Percentiles rank a stretch among this genome's conserved stretches.
Evolutionary conservation across 2,329 filamentous ascomycete species (phyloP).

Genomic region (Samsoniella hepiali): DNA sequence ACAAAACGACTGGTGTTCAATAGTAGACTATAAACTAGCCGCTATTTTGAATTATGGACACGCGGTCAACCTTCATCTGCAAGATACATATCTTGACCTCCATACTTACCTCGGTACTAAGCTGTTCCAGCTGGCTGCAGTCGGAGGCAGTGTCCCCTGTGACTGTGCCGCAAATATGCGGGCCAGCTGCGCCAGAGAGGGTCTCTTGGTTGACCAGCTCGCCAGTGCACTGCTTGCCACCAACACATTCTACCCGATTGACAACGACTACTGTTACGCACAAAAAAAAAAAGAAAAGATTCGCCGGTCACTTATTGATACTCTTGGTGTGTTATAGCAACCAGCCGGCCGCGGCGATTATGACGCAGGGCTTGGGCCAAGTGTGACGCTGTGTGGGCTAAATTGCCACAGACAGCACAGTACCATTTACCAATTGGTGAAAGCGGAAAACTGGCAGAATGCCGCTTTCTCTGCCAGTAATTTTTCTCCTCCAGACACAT

Average conservation of each 20-base stretch:
- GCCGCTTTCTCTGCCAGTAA: slow-evolving; percentile 49
- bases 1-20: too few species aligned
- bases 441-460: slow-evolving; percentile 21
- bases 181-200: neutral
- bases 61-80: too few species aligned
- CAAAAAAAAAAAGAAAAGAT: neutral
- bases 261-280: neutral
- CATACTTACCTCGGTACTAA: too few species aligned
- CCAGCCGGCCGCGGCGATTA: neutral
- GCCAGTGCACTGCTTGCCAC: neutral
- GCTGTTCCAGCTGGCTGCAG: neutral
- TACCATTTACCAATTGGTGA: neutral
- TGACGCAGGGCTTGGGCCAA: neutral
- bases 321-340: neutral
- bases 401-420: neutral
- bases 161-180: neutral
- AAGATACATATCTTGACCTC: too few species aligned
- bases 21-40: neutral
- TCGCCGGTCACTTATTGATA: too few species aligned
- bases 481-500: slow-evolving; percentile 72
- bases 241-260: neutral
- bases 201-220: neutral
- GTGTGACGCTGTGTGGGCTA: neutral
- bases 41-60: too few species aligned
- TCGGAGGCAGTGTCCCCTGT: neutral